A percentile compares a stretch with the other conserved stretches of the same genome.
phyloP scores from a whole-genome alignment of 257 asterid genomes.

The Pogostemon cablin region DNA sequence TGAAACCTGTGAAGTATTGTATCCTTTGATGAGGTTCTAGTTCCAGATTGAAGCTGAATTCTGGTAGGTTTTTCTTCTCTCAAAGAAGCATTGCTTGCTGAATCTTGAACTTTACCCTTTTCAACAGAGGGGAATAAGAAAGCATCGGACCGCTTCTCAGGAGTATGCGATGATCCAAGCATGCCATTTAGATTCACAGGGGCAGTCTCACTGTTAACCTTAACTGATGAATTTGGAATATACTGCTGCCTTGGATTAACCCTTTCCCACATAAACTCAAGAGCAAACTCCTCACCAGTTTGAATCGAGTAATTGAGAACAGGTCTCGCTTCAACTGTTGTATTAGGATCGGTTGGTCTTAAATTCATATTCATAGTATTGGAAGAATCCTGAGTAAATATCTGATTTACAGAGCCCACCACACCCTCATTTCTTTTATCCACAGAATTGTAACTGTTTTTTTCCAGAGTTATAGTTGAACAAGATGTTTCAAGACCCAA shows the following conservation, averaged over 20 bases:
- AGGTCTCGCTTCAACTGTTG: constrained; percentile 62
- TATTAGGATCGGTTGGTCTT: constrained; percentile 57
- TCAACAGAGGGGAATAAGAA: constrained; percentile 48
- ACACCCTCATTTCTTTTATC: constrained; percentile 58
- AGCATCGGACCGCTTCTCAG: constrained; percentile 55
- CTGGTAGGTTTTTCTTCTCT: constrained; percentile 50
- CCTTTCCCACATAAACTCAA: constrained; percentile 95
- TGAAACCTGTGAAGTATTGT: constrained; percentile 41
- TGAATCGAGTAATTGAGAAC: constrained; percentile 86
- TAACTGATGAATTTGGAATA: constrained; percentile 53
- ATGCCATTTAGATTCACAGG: constrained; percentile 63
- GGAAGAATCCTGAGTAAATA: constrained; percentile 64
- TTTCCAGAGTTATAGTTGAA: constrained; percentile 43
- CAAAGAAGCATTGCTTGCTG: constrained; percentile 42
- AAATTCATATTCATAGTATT: constrained; percentile 51
- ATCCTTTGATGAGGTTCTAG: constrained; percentile 47
- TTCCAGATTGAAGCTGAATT: constrained; percentile 48
- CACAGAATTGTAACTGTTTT: constrained; percentile 50
- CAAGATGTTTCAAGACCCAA: constrained; percentile 26
- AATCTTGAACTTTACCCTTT: constrained; percentile 51
- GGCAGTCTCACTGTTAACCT: constrained; percentile 44
- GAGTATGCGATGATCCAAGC: constrained; percentile 49
- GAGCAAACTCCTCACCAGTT: constrained; percentile 94
- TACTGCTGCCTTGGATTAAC: constrained; percentile 74
- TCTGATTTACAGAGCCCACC: constrained; percentile 56